phyloP scores from a whole-genome alignment of 352 stramenopile species.

The Globisporangium lucens region DNA sequence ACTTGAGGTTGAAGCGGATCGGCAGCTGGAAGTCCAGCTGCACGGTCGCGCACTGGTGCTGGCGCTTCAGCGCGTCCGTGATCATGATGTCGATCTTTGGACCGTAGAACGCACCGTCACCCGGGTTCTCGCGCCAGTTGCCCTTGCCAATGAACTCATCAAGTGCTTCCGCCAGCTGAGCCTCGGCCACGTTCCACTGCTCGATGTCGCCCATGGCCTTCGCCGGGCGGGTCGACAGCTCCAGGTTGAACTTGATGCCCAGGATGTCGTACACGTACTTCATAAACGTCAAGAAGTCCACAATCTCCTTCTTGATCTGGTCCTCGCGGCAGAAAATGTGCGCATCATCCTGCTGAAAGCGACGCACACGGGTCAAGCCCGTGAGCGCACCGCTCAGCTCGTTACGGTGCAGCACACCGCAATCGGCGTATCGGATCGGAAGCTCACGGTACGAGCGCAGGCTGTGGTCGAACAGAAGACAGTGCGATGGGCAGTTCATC shows the following conservation, averaged over 20 bases:
- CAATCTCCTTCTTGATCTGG: constrained; percentile 96
- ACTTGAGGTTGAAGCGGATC: constrained; percentile 98
- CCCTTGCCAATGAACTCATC: constrained; percentile 45
- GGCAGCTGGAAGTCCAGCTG: constrained; percentile 98
- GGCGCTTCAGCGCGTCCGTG: constrained; percentile 93
- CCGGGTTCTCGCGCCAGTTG: constrained; percentile 89
- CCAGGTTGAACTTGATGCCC: constrained; percentile 93
- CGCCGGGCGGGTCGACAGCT: constrained; percentile 93
- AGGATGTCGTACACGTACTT: constrained; percentile 94
- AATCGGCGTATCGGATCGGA: constrained; percentile 93
- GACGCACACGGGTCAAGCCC: constrained; percentile 95
- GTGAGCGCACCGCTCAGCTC: constrained; percentile 95
- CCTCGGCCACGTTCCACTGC: constrained; percentile 92
- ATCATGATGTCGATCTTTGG: constrained; percentile 99
- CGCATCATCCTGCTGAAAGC: constrained; percentile 98
- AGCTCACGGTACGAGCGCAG: constrained; percentile 96
- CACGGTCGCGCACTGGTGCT: constrained; percentile 97
- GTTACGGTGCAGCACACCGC: constrained; percentile 95
- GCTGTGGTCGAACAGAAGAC: constrained; percentile 95
- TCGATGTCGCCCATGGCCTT: constrained; percentile 93
- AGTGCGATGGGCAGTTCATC: constrained; percentile 99
- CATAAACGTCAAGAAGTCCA: constrained; percentile 91
- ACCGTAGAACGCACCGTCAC: constrained; percentile 96
- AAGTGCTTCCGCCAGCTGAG: constrained; percentile 64
- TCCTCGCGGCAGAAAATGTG: constrained; percentile 97